These are phyloP conservation scores for Alternaria sp. DNA, from an alignment of 2,329 filamentous ascomycete genomes.

Conservation along the genomic window DNA sequence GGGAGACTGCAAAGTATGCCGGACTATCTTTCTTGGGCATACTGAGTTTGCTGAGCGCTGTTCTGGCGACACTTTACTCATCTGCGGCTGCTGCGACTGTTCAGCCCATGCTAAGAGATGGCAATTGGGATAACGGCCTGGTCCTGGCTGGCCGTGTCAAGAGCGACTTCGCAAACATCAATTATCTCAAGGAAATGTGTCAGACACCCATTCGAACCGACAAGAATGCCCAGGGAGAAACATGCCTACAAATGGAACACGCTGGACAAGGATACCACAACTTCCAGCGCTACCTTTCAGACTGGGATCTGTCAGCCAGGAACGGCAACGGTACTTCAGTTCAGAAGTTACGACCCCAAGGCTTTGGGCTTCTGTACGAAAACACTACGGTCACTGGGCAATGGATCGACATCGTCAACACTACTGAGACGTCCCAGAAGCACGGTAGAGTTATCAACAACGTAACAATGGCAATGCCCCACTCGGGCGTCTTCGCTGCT, in stretches of 20 bases:
- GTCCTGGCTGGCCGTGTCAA: constrained; percentile 64
- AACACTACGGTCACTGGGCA: constrained; percentile 73
- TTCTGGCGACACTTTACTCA: constrained; percentile 75
- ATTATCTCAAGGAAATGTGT: constrained; percentile 64
- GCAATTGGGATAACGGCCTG: constrained; percentile 55
- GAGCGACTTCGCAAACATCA: constrained; percentile 68
- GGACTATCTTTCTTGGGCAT: constrained; percentile 68
- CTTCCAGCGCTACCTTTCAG: constrained; percentile 63
- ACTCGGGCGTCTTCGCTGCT: constrained; percentile 71
- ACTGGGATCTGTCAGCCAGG: constrained; percentile 60
- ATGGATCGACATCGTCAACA: constrained; percentile 71
- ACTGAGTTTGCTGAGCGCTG: constrained; percentile 68
- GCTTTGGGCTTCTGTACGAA: constrained; percentile 70
- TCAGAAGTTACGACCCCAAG: constrained; percentile 61
- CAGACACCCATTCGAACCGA: constrained; percentile 66
- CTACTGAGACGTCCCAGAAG: constrained; percentile 57
- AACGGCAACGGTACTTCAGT: constrained; percentile 54
- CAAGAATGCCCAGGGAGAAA: constrained; percentile 51
- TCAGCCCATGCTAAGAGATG: constrained; percentile 71
- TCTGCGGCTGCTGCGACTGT: constrained; percentile 75
- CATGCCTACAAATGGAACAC: constrained; percentile 73
- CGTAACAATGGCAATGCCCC: constrained; percentile 78
- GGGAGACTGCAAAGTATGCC: constrained; percentile 68
- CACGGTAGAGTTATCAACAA: constrained; percentile 72
- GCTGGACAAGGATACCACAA: constrained; percentile 75